A percentile compares a stretch with the other conserved stretches of the same genome.
These are phyloP conservation scores for Penicillium sp. DNA, from an alignment of 2,329 filamentous ascomycete species.

Conservation along the genomic window DNA sequence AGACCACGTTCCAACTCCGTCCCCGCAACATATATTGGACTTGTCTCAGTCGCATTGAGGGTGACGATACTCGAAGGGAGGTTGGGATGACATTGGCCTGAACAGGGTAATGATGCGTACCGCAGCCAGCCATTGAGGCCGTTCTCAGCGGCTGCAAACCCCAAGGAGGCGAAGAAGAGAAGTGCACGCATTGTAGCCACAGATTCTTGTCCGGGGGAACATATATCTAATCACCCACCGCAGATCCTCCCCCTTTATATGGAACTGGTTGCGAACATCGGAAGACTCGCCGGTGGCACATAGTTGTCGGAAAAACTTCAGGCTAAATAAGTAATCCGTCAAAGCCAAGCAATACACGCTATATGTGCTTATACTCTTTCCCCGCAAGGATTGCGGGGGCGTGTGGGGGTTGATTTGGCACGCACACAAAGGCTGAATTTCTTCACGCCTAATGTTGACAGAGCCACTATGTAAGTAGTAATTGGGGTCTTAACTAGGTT, in stretches of 20 bases:
- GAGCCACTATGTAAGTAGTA: neutral
- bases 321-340: conserved; percentile 11
- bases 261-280: neutral
- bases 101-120: conserved; percentile 55
- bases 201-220: neutral
- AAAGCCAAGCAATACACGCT: neutral
- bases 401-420: conserved; percentile 8
- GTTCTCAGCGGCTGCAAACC: conserved; percentile 51
- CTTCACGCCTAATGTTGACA: neutral
- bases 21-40: conserved; percentile 60
- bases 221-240: neutral
- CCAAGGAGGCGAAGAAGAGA: conserved; percentile 7
- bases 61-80: conserved; percentile 53
- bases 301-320: conserved; percentile 10
- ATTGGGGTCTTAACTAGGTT: neutral
- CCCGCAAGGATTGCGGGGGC: conserved; percentile 15
- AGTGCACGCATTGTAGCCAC: conserved; percentile 9
- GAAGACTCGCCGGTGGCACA: neutral
- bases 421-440: neutral
- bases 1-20: conserved; percentile 60
- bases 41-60: conserved; percentile 54
- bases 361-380: neutral
- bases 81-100: conserved; percentile 36
- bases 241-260: conserved; percentile 8
- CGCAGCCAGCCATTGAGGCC: conserved; percentile 64